Evolutionary conservation across 805 yeast genomes (phyloP), one percentile per base, ranked within the genome.

Genomic region (Candida orba): DNA sequence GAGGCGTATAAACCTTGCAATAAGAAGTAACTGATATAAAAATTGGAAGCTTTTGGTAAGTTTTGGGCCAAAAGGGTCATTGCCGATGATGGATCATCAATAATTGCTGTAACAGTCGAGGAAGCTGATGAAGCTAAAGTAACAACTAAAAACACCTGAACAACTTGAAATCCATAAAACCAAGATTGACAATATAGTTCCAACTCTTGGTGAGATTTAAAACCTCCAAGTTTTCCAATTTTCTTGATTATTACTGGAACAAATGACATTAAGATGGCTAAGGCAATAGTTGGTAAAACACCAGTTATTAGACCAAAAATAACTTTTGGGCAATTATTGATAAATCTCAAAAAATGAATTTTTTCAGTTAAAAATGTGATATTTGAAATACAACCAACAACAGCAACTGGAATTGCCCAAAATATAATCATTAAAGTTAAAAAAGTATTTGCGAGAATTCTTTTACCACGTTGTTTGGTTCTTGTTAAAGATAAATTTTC

Each of bases 341-440:
- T 75, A 66, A 87, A 93, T 34, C 72, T 64, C 58, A 91, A 73
- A 71, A 86, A 93, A 8, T 71, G 87, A 27, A 91, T 76, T 50
- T 76, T 79, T 32, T 73, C 68, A 33, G 84, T 86, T 59, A 89
- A 71, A 57, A 74, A 81, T 51, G 82, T 79, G 53, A 91, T 76
- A 65, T 91, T 93, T 22, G 98, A 91, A 51, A 93, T 82, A 54
- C 79, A 75, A 76, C 98, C 98, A 41, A 91, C 96, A 56, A 88
- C 89, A n/a, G 97, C 95, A 34, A 91, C 97, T 9, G 99, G 99
- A 54, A 91, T 80, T 36, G 95, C 81, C 98, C 98, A 91, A 66
- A 89, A 88, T 39, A 91, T 76, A 48, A 91, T 79, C 64, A 82
- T 68, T 46, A 77, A 56, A 23, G 84, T 78, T 56, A 84, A 70